Conservation (phyloP, 768 basidiomycete genomes). For the Tricholoma sp. region DNA sequence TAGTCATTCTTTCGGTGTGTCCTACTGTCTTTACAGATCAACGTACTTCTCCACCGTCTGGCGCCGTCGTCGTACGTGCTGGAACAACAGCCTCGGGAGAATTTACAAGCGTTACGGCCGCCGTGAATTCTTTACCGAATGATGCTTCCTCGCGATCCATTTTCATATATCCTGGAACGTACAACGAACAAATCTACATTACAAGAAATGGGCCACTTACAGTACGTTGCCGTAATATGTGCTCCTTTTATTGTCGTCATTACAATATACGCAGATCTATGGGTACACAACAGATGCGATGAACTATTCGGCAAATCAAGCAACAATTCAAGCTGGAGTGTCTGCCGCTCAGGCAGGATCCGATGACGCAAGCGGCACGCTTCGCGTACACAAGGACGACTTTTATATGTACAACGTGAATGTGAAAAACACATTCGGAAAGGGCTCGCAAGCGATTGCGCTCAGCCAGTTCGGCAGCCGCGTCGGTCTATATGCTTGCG, state of each 20-base stretch:
- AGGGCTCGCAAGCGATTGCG: conserved; percentile 43
- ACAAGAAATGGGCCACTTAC: conserved; percentile 40
- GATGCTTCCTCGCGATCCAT: conserved; percentile 33
- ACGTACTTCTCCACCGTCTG: conserved; percentile 37
- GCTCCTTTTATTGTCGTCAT: neutral
- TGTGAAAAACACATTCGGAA: conserved; percentile 41
- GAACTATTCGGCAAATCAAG: conserved; percentile 34
- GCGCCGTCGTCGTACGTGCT: conserved; percentile 36
- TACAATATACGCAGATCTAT: conserved; percentile 26
- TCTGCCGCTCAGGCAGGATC: conserved; percentile 33
- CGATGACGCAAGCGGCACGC: conserved; percentile 43
- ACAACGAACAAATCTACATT: conserved; percentile 40
- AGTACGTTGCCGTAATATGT: conserved; percentile 15
- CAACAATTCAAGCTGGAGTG: conserved; percentile 31
- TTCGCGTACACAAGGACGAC: conserved; percentile 43
- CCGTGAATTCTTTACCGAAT: conserved; percentile 36
- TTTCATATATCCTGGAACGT: conserved; percentile 46
- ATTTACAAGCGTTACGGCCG: conserved; percentile 33
- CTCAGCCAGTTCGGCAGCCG: conserved; percentile 44
- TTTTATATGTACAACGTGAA: conserved; percentile 48
- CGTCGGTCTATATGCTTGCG: conserved; percentile 41
- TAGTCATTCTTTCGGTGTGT: conserved; percentile 2
- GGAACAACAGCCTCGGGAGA: conserved; percentile 35
- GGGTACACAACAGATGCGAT: conserved; percentile 39
- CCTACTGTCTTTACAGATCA: conserved; percentile 23